Evolutionary conservation across 208 protist genomes (phyloP).

Genomic region (Tritrichomonas foetus): DNA sequence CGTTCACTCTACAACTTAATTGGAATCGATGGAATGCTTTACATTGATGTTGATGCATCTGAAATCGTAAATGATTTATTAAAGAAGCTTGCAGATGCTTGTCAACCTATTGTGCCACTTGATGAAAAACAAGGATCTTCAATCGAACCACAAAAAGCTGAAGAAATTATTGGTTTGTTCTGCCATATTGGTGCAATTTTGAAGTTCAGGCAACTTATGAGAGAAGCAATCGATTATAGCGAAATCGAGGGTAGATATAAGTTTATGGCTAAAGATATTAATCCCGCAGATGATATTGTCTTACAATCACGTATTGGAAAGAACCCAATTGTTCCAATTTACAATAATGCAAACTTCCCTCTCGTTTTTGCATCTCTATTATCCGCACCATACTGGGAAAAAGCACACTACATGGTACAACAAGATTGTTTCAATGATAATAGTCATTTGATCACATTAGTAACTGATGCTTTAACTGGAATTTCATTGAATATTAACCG

Average conservation of each 20-base stretch:
- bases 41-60: not conserved
- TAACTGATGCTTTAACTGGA: not conserved
- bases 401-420: not conserved
- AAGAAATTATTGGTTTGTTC: not conserved
- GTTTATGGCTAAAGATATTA: not conserved
- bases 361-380: not conserved
- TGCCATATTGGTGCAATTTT: not conserved
- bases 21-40: not conserved
- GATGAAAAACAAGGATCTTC: not conserved
- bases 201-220: not conserved
- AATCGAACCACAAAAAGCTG: not conserved
- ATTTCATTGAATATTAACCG: too few species aligned
- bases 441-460: not conserved
- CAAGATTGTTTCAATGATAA: not conserved
- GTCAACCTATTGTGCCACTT: not conserved
- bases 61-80: not conserved
- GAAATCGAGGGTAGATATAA: not conserved
- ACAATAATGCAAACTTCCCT: not conserved
- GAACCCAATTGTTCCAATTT: not conserved
- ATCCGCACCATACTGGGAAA: not conserved
- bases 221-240: not conserved
- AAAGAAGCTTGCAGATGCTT: not conserved
- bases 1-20: not conserved
- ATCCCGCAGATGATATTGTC: not conserved
- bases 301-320: not conserved